These are phyloP conservation scores for Debaryomyces prosopidis DNA, from an alignment of 805 yeast species.

Conservation along the genomic window DNA sequence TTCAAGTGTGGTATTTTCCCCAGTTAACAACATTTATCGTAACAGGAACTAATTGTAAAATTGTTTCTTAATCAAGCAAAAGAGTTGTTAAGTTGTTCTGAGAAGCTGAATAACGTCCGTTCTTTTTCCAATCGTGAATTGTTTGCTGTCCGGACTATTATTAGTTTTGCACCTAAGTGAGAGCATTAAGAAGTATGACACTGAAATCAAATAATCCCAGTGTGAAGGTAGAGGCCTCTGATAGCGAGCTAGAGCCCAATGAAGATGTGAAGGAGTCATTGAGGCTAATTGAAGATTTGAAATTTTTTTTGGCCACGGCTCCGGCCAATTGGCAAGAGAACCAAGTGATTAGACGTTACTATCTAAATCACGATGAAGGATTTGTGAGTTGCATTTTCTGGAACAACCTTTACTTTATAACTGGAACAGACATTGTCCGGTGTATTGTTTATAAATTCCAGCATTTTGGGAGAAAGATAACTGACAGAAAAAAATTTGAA, in stretches of 20 bases:
- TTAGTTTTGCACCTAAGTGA: too few species aligned
- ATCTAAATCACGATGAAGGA: slow-evolving; percentile 84
- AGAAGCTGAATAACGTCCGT: too few species aligned
- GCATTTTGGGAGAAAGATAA: slow-evolving; percentile 82
- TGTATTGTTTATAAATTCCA: slow-evolving; percentile 86
- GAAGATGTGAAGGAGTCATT: slow-evolving; percentile 45
- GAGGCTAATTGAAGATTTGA: slow-evolving; percentile 70
- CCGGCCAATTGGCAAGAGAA: slow-evolving; percentile 92
- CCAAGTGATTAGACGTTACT: slow-evolving; percentile 84
- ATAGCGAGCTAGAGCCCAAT: background rate
- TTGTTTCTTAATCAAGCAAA: too few species aligned
- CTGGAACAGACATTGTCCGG: slow-evolving; percentile 95
- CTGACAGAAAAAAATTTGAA: slow-evolving; percentile 91
- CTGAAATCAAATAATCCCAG: background rate
- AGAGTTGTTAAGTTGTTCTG: too few species aligned
- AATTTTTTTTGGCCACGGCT: slow-evolving; percentile 87
- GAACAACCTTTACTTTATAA: slow-evolving; percentile 85
- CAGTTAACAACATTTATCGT: background rate
- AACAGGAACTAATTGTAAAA: too few species aligned
- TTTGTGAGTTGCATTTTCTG: slow-evolving; percentile 91
- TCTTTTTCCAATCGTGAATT: too few species aligned
- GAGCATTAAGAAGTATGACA: background rate
- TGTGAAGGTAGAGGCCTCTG: background rate
- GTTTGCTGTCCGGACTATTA: too few species aligned
- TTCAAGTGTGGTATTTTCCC: background rate